Base-by-base conservation (phyloP, 306 rosid species). In the Trifolium fragiferum region DNA sequence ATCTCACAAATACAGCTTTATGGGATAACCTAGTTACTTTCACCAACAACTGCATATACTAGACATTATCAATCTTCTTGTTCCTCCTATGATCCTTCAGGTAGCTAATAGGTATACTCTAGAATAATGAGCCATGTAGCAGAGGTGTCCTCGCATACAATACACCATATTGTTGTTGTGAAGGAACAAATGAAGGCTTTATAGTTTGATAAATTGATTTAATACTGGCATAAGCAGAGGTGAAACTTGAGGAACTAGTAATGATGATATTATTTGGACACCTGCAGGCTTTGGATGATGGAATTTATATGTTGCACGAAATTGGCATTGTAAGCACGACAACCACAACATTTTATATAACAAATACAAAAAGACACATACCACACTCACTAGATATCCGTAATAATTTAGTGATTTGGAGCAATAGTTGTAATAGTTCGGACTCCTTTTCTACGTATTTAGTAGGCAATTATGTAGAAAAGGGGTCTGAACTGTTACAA, bases 261-360 rank as follows among this genome's bases (percentile, higher is more conserved):
- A n/a, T n/a, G 97, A 80, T 27, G 85, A 85, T 43, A 86, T 76
- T 15, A 87, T 83, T 63, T 82, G 97, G 62, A 82, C n/a, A 11
- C 92, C 93, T 2, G 79, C 79, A 4, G 89, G 96, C 75, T 86
- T 96, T 25, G 99, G 97, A 74, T 95, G 99, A 73, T 92, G 90
- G 82, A 89, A 95, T 87, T 95, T 95, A 86, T 98, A 95, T 10
- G 93, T 89, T n/a, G 85, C 77, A 55, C 97, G 93, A 66, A 95
- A 95, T 86, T 91, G 92, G 90, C 99, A 95, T 72, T 86, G 87
- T 92, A 92, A n/a, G 99, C 87, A 76, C 99, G n/a, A n/a, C n/a
- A n/a, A n/a, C n/a, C n/a, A n/a, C n/a, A n/a, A n/a, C n/a, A n/a
- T n/a, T n/a, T n/a, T n/a, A n/a, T n/a, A n/a, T n/a, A n/a, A n/a